These are phyloP conservation scores for Komagataella pastoris DNA, from an alignment of 805 yeast species.

Conservation along the genomic window DNA sequence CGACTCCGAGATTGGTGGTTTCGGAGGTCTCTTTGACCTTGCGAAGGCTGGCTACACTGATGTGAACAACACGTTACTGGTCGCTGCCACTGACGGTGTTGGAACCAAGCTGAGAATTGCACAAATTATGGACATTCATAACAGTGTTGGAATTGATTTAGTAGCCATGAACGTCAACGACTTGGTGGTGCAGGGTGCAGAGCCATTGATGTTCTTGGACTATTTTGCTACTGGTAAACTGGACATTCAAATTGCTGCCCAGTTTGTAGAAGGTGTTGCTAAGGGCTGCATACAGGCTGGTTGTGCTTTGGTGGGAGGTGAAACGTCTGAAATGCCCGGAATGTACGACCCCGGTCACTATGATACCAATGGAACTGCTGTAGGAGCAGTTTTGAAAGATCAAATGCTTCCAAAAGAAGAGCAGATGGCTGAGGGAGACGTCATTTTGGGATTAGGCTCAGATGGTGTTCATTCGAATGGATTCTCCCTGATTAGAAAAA, in stretches of 20 bases:
- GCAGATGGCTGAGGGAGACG: conserved; percentile 66
- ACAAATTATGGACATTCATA: conserved; percentile 75
- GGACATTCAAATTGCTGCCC: conserved; percentile 72
- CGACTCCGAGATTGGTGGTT: conserved; percentile 96
- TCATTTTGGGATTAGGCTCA: conserved; percentile 76
- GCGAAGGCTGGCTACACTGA: conserved; percentile 72
- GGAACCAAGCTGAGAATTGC: conserved; percentile 96
- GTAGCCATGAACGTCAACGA: conserved; percentile 99
- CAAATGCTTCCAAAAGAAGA: conserved; percentile 61
- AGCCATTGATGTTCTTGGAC: conserved; percentile 88
- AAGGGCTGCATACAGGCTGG: conserved; percentile 92
- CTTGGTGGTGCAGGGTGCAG: conserved; percentile 97
- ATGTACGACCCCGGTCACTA: conserved; percentile 92
- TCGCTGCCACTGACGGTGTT: conserved; percentile 98
- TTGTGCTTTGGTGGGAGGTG: conserved; percentile 98
- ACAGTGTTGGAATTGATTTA: conserved; percentile 97
- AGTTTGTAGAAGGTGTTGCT: conserved; percentile 90
- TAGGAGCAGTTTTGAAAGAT: conserved; percentile 81
- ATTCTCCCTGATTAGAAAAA: conserved; percentile 85
- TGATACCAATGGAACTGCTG: conserved; percentile 97
- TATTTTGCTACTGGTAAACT: conserved; percentile 93
- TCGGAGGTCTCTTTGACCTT: conserved; percentile 93
- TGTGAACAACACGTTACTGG: conserved; percentile 67
- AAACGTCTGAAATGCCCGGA: conserved; percentile 99
- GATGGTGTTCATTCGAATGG: conserved; percentile 97